Evolutionary conservation across 2,329 filamentous ascomycete genomes (phyloP), one percentile per base, ranked within the genome.

Genomic region (Scytalidium sp.): DNA sequence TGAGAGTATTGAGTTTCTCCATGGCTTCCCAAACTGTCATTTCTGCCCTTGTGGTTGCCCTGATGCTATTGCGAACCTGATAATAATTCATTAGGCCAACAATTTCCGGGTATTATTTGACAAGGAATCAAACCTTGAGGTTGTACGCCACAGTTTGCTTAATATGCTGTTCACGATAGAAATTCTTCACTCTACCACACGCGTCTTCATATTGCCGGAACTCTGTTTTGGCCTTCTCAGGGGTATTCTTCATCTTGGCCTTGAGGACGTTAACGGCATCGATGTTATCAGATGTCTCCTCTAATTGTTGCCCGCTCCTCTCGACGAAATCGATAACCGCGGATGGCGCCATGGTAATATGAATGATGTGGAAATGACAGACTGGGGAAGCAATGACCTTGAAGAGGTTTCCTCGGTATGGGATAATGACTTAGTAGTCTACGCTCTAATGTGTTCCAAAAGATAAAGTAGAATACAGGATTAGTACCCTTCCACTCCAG

Each of bases 21-120:
- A 95, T 93, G 36, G 90, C 90, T 68, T 94, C 78, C 90, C 90
- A 95, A 66, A 95, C 78, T 57, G 85, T 87, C 87, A 95, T 88
- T 67, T 87, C 79, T 43, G 60, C 60, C 10, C 87, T 83, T 4
- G 79, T 79, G 52, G 82, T 78, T 56, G 76, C 78, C 69, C 83
- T 72, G 73, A 89, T 88, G 51, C 77, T 72, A 59, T 85, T 82
- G 50, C 90, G 88, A 13, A 87, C 88, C 56, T 36, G 25, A 7
- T 7, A 8, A 8, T 29, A 7, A 29, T 8, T 7, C 13, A 8
- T 29, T 29, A 8, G 8, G 25, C 25, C 25, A 29, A 19, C 41
- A 43, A 19, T 11, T 11, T 11, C 11, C 19, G 41, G 41, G 11
- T 11, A 19, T 11, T 19, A 36, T 36, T 36, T 36, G 25, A 29